Evolutionary conservation across 73 alveolate species (phyloP).

Genomic region (Paramecium tetraurelia): DNA sequence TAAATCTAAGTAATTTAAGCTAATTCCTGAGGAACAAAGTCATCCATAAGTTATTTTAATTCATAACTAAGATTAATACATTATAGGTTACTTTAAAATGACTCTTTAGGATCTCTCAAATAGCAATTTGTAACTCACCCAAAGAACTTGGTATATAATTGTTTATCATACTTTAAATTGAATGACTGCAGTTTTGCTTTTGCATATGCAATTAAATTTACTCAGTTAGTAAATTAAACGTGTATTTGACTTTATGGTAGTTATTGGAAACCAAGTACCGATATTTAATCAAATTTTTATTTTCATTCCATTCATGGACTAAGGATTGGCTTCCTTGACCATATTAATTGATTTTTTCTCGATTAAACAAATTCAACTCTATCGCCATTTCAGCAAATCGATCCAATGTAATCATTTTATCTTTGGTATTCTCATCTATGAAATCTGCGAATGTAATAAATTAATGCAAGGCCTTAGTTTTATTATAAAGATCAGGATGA

Average conservation of each 20-base stretch:
- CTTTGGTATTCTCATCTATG: neutral
- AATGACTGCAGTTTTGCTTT: neutral
- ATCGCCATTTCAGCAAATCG: slow-evolving; percentile 30
- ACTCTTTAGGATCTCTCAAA: slow-evolving; percentile 8
- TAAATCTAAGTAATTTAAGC: neutral
- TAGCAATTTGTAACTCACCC: neutral
- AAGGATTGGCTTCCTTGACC: neutral
- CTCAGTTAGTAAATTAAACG: neutral
- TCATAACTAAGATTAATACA: neutral
- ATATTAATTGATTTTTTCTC: neutral
- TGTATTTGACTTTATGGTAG: slow-evolving; percentile 30
- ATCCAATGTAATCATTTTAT: slow-evolving; percentile 25
- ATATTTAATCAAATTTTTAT: slow-evolving; percentile 4
- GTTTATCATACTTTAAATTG: neutral
- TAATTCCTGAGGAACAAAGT: neutral
- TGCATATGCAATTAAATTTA: neutral
- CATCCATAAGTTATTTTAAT: neutral
- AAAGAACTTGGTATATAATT: neutral
- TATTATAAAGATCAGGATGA: slow-evolving; percentile 23
- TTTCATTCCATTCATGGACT: slow-evolving; percentile 1
- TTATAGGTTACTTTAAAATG: neutral
- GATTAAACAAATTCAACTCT: neutral
- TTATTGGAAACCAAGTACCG: neutral
- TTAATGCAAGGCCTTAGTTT: neutral
- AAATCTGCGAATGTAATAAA: slow-evolving; percentile 26